Evolutionary conservation across 805 yeast genomes (phyloP).

Genomic region (Zygoascus biomembranicola): DNA sequence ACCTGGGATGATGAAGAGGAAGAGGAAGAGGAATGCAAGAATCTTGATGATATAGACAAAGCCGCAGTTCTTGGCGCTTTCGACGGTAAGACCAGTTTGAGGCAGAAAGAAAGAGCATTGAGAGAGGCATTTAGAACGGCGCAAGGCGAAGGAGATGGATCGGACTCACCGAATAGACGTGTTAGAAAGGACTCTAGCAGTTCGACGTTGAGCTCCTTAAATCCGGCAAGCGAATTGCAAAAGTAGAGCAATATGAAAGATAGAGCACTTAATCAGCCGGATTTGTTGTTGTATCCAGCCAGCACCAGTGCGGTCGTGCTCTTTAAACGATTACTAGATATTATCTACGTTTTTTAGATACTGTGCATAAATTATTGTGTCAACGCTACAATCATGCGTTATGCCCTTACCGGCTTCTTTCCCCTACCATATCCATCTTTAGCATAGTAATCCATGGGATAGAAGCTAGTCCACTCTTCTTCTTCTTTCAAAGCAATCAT

Average conservation of each 20-base stretch:
- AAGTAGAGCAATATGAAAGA: neutral
- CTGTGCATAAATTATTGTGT: neutral
- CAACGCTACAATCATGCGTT: neutral
- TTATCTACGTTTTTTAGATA: neutral
- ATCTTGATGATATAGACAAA: conserved; percentile 7
- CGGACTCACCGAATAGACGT: neutral
- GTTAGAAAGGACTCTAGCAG: neutral
- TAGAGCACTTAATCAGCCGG: neutral
- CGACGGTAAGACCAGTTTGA: conserved; percentile 5
- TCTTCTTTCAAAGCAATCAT: conserved; percentile 81
- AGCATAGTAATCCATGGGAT: conserved; percentile 95
- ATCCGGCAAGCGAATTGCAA: too few species aligned
- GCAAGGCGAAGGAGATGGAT: neutral
- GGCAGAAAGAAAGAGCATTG: conserved; percentile 13
- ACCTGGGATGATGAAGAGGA: conserved; percentile 57
- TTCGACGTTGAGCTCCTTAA: neutral
- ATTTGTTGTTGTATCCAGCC: neutral
- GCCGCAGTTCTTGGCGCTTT: conserved; percentile 7
- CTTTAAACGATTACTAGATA: neutral
- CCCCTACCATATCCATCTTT: conserved; percentile 92
- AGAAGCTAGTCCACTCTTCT: conserved; percentile 45
- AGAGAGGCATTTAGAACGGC: conserved; percentile 8
- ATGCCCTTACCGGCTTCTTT: conserved; percentile 40
- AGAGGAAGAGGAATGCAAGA: conserved; percentile 11
- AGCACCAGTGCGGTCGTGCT: neutral